Evolutionary conservation across 257 asterid species (phyloP), one percentile per base, ranked within the genome.

Genomic region (Cruciata laevipes): DNA sequence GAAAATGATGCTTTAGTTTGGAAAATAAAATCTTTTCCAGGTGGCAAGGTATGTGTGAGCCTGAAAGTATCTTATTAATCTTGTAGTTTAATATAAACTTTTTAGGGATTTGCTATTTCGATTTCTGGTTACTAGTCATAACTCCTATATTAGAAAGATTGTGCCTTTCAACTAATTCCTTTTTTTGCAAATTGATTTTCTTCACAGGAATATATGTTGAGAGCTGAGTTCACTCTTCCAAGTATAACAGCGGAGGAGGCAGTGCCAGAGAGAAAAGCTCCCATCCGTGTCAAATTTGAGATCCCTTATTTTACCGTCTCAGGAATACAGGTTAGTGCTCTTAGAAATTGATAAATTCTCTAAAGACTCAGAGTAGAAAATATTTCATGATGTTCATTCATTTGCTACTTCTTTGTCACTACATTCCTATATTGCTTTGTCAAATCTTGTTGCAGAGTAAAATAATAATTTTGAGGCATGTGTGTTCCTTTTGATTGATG

Each of bases 261-360:
- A 69, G 76, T 77, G 56, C 95, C 96, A 0, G 99, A 94, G 84
- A 87, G 96, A 81, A 94, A 94, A 76, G 98, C 98, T 87, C 99
- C 99, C 11, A 84, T 94, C 52, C 79, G 98, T 69, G 96, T 94
- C 83, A 94, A 94, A 79, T 94, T 94, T 79, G 99, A 94, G 82
- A 94, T 94, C 73, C 99, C 99, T 8, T 94, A 94, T 80, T 94
- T 94, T 80, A 94, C 99, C 14, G 99, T 94, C 78, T 94, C 99
- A 44, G 99, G 99, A 77, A 94, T 94, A 79, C 99, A 94, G 96
- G 99, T 87, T 67, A 75, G 78, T 78, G 62, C 40, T 69, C 66
- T 13, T 33, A 47, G 55, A 38, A 63, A 67, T 52, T 25, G 55
- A 56, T 32, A n/a, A 9, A 17, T 18, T 3, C 10, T 21, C 47